Evolutionary conservation across 1,139 yeast genomes (phyloP).

Genomic region (Taiozyma sp.): DNA sequence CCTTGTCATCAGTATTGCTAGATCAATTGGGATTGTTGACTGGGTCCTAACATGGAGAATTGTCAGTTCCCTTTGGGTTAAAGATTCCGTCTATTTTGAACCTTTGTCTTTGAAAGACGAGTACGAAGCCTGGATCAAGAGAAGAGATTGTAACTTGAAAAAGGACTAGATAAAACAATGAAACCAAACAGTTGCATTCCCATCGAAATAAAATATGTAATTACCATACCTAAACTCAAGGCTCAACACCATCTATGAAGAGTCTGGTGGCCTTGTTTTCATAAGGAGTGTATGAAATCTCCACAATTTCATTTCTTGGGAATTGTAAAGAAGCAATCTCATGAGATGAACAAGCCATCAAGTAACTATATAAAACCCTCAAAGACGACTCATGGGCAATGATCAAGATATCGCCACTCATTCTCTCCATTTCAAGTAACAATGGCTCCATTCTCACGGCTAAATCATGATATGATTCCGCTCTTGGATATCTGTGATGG

Average conservation of each 20-base stretch:
- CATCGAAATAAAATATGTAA: background rate
- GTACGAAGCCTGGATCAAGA: constrained; percentile 24
- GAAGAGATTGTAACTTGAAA: constrained; percentile 13
- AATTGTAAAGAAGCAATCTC: constrained; percentile 80
- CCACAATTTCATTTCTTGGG: constrained; percentile 78
- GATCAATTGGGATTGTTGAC: constrained; percentile 58
- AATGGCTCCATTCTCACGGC: constrained; percentile 94
- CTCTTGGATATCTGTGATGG: constrained; percentile 86
- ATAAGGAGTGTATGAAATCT: constrained; percentile 84
- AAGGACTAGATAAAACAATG: background rate
- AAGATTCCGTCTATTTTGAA: constrained; percentile 49
- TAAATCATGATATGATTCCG: constrained; percentile 92
- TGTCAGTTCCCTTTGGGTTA: constrained; percentile 41
- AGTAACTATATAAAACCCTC: constrained; percentile 84
- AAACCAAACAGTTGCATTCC: background rate
- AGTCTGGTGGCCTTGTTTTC: constrained; percentile 64
- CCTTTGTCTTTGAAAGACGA: constrained; percentile 30
- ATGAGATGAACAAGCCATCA: constrained; percentile 85
- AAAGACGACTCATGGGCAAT: constrained; percentile 92
- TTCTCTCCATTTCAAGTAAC: constrained; percentile 87
- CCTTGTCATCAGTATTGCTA: constrained; percentile 40
- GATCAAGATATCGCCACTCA: constrained; percentile 80
- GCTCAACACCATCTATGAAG: constrained; percentile 29
- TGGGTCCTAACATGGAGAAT: constrained; percentile 49
- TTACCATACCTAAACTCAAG: background rate